Evolutionary conservation across 352 stramenopile genomes (phyloP).

Genomic region (Globisporangium sylvaticum): DNA sequence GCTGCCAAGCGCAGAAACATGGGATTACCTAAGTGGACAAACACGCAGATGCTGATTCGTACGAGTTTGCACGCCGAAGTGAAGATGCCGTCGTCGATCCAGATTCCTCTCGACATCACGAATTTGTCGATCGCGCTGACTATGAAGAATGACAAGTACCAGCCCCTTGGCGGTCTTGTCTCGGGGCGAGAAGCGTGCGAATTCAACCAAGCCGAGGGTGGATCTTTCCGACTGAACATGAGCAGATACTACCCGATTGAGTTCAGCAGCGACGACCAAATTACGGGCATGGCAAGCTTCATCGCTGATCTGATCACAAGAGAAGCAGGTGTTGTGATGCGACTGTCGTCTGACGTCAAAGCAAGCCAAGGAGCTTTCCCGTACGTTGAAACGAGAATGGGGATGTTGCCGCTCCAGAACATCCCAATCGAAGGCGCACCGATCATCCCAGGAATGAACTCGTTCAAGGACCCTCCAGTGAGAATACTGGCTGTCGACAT

Average conservation of each 20-base stretch:
- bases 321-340: constrained; percentile 57
- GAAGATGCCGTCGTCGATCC: constrained; percentile 68
- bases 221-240: constrained; percentile 74
- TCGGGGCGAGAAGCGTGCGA: constrained; percentile 53
- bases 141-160: constrained; percentile 35
- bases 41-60: constrained; percentile 68
- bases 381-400: constrained; percentile 68
- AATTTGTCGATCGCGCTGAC: constrained; percentile 60
- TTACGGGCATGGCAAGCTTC: constrained; percentile 50
- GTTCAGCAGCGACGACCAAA: constrained; percentile 35
- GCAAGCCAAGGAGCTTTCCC: constrained; percentile 57
- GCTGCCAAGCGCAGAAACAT: neutral
- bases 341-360: constrained; percentile 29
- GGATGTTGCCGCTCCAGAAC: constrained; percentile 51
- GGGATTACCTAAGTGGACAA: constrained; percentile 28
- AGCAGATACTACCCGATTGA: constrained; percentile 57
- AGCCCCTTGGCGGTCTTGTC: constrained; percentile 42
- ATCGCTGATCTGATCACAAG: constrained; percentile 56
- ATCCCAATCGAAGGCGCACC: constrained; percentile 59
- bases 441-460: constrained; percentile 63
- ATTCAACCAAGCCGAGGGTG: constrained; percentile 53
- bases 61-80: constrained; percentile 63
- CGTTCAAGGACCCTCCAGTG: constrained; percentile 58
- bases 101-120: constrained; percentile 60
- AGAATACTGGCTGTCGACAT: constrained; percentile 67